Conservation (phyloP, 352 stramenopile species). For the Pythium apleroticum region DNA sequence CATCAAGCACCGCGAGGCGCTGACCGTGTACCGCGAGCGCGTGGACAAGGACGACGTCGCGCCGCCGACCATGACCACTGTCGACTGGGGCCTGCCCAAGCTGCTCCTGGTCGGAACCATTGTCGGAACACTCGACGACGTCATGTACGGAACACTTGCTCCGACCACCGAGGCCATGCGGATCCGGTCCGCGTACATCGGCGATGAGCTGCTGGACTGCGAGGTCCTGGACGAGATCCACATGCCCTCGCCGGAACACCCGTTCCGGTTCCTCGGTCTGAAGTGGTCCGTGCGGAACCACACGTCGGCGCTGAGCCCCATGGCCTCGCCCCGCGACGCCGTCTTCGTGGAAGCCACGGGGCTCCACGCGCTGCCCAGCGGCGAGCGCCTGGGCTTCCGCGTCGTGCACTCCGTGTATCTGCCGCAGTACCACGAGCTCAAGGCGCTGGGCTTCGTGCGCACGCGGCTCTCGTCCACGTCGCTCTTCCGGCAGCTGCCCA, state of each 20-base stretch:
- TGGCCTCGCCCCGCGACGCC: slow-evolving; percentile 33
- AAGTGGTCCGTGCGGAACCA: slow-evolving; percentile 40
- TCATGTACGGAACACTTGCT: slow-evolving; percentile 54
- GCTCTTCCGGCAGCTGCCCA: slow-evolving; percentile 53
- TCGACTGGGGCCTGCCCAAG: slow-evolving; percentile 42
- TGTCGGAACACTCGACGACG: slow-evolving; percentile 53
- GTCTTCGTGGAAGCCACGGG: slow-evolving; percentile 41
- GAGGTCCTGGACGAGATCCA: slow-evolving; percentile 33
- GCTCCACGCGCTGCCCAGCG: slow-evolving; percentile 20
- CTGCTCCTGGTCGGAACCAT: slow-evolving; percentile 54
- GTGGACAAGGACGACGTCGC: neutral
- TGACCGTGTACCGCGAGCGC: slow-evolving; percentile 11
- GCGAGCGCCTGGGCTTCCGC: slow-evolving; percentile 34
- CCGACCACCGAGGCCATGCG: slow-evolving; percentile 38
- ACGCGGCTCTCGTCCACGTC: slow-evolving; percentile 32
- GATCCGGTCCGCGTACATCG: slow-evolving; percentile 32
- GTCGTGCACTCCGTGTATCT: slow-evolving; percentile 38
- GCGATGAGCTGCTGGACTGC: slow-evolving; percentile 39
- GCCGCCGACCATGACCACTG: neutral
- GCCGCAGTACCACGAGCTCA: slow-evolving; percentile 27
- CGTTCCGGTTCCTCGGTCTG: slow-evolving; percentile 42
- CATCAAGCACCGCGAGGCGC: slow-evolving; percentile 33
- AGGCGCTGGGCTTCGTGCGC: slow-evolving; percentile 17
- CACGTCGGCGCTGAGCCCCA: slow-evolving; percentile 26
- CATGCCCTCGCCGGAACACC: slow-evolving; percentile 29